A percentile compares a stretch with the other conserved stretches of the same genome.
phyloP scores from a whole-genome alignment of 2,329 filamentous ascomycete genomes.

The Monosporascus sp. region DNA sequence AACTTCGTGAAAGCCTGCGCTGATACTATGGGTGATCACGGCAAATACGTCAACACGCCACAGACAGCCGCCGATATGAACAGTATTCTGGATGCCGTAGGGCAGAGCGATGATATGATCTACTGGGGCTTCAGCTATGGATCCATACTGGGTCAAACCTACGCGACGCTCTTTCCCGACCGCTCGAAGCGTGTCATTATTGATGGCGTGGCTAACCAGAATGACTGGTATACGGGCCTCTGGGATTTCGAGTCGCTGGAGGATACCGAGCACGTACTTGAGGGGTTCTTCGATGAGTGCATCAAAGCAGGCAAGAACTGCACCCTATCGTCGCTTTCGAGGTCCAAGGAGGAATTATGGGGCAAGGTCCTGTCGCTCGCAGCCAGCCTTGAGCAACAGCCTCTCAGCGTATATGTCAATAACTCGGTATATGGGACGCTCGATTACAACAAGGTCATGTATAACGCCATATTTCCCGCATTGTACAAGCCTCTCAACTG shows the following conservation, averaged over 20 bases:
- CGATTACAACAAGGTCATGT: constrained; percentile 30
- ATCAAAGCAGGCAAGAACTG: constrained; percentile 43
- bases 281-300: constrained; percentile 41
- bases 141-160: constrained; percentile 35
- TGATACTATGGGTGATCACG: constrained; percentile 41
- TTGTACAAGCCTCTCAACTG: constrained; percentile 35
- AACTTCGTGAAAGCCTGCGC: constrained; percentile 36
- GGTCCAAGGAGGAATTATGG: constrained; percentile 30
- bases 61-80: constrained; percentile 49
- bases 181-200: constrained; percentile 31
- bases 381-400: constrained; percentile 30
- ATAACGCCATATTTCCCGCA: constrained; percentile 32
- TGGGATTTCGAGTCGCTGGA: constrained; percentile 32
- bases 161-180: constrained; percentile 32
- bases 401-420: constrained; percentile 38
- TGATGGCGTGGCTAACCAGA: constrained; percentile 30
- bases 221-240: constrained; percentile 35
- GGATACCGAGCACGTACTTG: constrained; percentile 39
- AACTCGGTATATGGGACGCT: constrained; percentile 33
- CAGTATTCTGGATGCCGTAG: constrained; percentile 39
- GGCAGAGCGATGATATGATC: constrained; percentile 30
- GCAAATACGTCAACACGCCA: constrained; percentile 41
- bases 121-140: constrained; percentile 39
- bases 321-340: constrained; percentile 31
- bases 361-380: constrained; percentile 28